Evolutionary conservation across 805 yeast species (phyloP).

Genomic region (Sporopachydermia quercuum): DNA sequence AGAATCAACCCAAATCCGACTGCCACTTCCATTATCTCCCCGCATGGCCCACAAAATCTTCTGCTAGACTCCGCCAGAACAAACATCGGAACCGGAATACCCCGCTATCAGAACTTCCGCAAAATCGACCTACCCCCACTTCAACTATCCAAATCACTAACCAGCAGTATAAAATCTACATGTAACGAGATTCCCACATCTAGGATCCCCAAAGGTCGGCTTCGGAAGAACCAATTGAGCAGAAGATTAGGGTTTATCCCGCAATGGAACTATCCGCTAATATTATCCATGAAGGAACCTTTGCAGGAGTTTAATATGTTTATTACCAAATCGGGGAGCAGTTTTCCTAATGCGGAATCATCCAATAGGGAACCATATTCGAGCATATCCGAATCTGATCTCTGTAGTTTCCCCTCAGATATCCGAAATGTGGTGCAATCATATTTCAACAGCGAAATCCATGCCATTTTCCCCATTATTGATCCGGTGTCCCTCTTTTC

Average conservation of each 20-base stretch:
- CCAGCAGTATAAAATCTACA: not conserved
- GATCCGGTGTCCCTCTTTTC: not conserved
- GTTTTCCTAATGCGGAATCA: not conserved
- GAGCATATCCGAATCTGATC: not conserved
- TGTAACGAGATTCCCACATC: not conserved
- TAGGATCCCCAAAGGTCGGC: not conserved
- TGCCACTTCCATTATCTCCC: too few species aligned
- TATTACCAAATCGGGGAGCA: too few species aligned
- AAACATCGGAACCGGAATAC: too few species aligned
- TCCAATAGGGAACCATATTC: not conserved
- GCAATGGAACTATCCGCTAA: not conserved
- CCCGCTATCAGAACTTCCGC: too few species aligned
- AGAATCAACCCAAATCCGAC: too few species aligned
- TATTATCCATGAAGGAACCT: not conserved
- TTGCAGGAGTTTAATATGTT: too few species aligned
- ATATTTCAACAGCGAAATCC: not conserved
- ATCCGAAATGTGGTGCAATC: not conserved
- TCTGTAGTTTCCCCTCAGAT: not conserved
- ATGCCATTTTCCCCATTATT: not conserved
- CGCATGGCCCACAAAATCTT: too few species aligned
- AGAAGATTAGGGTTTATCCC: not conserved
- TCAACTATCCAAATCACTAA: not conserved
- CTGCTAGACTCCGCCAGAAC: too few species aligned
- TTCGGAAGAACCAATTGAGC: not conserved
- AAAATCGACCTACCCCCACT: not conserved